Evolutionary conservation across 1,139 yeast species (phyloP).

Genomic region (Sugiyamaella japonica): DNA sequence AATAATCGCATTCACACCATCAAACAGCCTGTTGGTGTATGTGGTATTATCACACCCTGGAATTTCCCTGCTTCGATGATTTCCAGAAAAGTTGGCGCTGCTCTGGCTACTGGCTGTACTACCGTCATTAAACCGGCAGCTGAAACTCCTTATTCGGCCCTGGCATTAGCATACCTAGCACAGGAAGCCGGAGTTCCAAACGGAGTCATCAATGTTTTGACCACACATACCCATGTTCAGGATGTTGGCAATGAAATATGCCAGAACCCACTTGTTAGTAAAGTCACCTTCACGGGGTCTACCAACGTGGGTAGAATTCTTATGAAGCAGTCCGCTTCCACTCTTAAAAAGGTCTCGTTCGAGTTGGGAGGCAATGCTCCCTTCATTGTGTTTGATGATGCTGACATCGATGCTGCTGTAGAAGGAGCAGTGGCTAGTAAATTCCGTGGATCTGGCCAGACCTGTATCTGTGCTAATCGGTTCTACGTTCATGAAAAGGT

Average conservation of each 20-base stretch:
- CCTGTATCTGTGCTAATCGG: slow-evolving; percentile 81
- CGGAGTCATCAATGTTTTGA: slow-evolving; percentile 75
- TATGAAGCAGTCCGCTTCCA: slow-evolving; percentile 72
- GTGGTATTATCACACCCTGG: slow-evolving; percentile 94
- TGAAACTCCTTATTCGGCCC: slow-evolving; percentile 84
- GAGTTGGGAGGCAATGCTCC: slow-evolving; percentile 97
- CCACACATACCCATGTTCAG: slow-evolving; percentile 51
- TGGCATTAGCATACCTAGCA: slow-evolving; percentile 73
- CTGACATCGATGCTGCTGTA: slow-evolving; percentile 74
- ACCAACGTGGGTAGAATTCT: slow-evolving; percentile 78
- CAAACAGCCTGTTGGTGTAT: slow-evolving; percentile 85
- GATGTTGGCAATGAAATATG: slow-evolving; percentile 69
- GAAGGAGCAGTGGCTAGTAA: slow-evolving; percentile 67
- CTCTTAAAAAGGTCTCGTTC: slow-evolving; percentile 79
- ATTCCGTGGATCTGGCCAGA: slow-evolving; percentile 76
- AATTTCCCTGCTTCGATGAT: slow-evolving; percentile 96
- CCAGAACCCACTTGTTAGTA: slow-evolving; percentile 64
- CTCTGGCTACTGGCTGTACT: slow-evolving; percentile 91
- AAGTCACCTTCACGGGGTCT: slow-evolving; percentile 89
- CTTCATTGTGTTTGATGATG: slow-evolving; percentile 81
- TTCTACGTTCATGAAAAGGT: slow-evolving; percentile 63
- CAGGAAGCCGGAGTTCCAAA: slow-evolving; percentile 84
- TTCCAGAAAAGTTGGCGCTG: slow-evolving; percentile 87
- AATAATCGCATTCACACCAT: slow-evolving; percentile 61
- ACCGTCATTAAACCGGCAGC: slow-evolving; percentile 86